Base-by-base conservation (phyloP, 305 asterid species). In the Rubia peregrina region DNA sequence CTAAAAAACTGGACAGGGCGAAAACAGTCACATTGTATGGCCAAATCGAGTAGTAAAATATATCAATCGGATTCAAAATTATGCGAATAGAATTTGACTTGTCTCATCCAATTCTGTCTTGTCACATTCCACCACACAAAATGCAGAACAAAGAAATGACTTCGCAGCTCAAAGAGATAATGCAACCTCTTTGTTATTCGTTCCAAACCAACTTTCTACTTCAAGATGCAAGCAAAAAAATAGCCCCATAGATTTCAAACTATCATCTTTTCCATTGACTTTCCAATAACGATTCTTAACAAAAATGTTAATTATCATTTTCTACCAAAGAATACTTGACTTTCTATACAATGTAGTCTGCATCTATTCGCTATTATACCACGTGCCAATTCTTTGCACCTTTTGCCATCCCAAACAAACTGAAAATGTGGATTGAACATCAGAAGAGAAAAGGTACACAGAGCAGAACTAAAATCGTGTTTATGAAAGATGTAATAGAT, bases 221-320 rank as follows among this genome's bases (percentile, higher is more conserved):
- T 46, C 53, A 48, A 48, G 14, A 11, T 46, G 36, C 36, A 30
- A 30, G 36, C 3, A 51, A 12, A 17, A 24, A 57, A 70, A 64
- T 48, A 51, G 61, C 72, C 68, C 59, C 72, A 67, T 30, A 30
- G 49, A 21, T 64, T 67, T 67, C 64, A 36, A 3, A 60, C 19
- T 17, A 51, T 68, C 17, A 63, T 19, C 53, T 73, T 73, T 66
- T 44, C 53, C 36, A 30, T 30, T 30, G 36, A 30, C 36, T 2
- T 30, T 30, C 41, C 61, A 60, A n/a, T n/a, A 19, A 43, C 33
- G 55, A 13, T 53, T 36, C 14, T 33, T 56, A 48, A 57, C 14
- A 57, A 26, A 14, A 2, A 33, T 6, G 55, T 48, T n/a, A 48
- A 13, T 48, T 6, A 48, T 48, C 55, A 48, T 22, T 33, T 16